Conservation (phyloP, 257 asterid species). For the Solanum appendiculatum region DNA sequence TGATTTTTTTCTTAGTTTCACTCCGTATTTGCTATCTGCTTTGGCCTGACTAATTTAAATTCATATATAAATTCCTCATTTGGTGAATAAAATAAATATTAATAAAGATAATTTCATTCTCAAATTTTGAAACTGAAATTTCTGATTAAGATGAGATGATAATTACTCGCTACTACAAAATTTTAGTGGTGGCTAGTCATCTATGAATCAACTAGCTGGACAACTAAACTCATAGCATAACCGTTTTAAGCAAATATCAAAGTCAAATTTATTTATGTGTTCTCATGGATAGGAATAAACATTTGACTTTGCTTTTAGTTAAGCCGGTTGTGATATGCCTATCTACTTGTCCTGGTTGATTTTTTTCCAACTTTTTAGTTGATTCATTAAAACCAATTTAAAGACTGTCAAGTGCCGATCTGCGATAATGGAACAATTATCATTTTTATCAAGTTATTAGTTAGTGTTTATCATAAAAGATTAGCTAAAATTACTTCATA, state of each 20-base stretch:
- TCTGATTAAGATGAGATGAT: background rate
- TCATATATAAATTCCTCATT: accelerated
- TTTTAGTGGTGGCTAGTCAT: background rate
- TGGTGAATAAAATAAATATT: too few species aligned
- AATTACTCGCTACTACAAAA: background rate
- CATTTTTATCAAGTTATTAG: too few species aligned
- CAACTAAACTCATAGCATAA: background rate
- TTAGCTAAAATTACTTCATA: too few species aligned
- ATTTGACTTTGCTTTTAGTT: background rate
- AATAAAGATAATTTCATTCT: background rate
- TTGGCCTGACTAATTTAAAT: background rate
- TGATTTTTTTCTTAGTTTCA: too few species aligned
- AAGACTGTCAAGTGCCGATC: background rate
- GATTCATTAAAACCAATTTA: background rate
- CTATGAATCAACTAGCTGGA: background rate
- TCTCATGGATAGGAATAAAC: background rate
- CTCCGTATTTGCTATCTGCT: too few species aligned
- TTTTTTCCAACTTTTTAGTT: background rate
- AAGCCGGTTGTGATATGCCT: background rate
- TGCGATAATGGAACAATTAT: too few species aligned
- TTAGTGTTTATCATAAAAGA: too few species aligned
- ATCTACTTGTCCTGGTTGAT: background rate
- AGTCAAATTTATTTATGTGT: background rate
- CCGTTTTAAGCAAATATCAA: background rate
- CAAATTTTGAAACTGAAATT: background rate